Conservation (phyloP, 495 filamentous ascomycete genomes). For the Durotheca rogersii region DNA sequence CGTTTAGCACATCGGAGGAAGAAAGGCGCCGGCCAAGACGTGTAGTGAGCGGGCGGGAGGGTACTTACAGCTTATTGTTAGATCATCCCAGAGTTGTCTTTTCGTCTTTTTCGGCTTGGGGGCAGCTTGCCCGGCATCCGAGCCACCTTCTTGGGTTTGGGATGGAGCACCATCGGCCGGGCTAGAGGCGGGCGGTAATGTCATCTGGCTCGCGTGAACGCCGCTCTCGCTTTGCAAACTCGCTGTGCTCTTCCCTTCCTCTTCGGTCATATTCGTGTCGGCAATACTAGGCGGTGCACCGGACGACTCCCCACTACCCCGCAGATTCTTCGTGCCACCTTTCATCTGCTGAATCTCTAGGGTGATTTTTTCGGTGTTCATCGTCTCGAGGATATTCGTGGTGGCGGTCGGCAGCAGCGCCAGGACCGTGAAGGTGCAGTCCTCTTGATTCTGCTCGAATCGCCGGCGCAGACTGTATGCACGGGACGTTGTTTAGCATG, state of each 20-base stretch:
- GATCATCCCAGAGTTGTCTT: constrained; percentile 92
- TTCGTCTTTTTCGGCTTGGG: constrained; percentile 72
- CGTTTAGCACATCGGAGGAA: constrained; percentile 25
- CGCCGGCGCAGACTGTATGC: constrained; percentile 75
- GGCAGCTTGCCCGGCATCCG: constrained; percentile 35
- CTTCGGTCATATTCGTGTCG: constrained; percentile 59
- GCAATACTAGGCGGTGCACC: constrained; percentile 68
- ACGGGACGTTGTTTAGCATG: too few species aligned
- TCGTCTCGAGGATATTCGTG: constrained; percentile 79
- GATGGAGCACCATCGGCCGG: constrained; percentile 35
- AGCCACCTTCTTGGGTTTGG: constrained; percentile 47
- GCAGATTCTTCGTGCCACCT: constrained; percentile 67
- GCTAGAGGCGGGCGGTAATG: constrained; percentile 43
- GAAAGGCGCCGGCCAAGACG: too few species aligned
- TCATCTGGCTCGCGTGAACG: constrained; percentile 74
- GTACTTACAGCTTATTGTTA: constrained; percentile 86
- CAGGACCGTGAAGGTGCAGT: constrained; percentile 96
- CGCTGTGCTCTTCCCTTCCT: constrained; percentile 74
- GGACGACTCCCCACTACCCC: constrained; percentile 63
- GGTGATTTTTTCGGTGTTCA: constrained; percentile 86
- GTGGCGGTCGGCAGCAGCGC: constrained; percentile 91
- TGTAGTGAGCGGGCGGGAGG: background rate
- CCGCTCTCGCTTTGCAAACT: constrained; percentile 79
- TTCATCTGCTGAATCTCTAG: constrained; percentile 94
- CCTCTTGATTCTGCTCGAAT: constrained; percentile 98